Conservation (phyloP, 768 basidiomycete genomes). For the Pleurotus giganteus region DNA sequence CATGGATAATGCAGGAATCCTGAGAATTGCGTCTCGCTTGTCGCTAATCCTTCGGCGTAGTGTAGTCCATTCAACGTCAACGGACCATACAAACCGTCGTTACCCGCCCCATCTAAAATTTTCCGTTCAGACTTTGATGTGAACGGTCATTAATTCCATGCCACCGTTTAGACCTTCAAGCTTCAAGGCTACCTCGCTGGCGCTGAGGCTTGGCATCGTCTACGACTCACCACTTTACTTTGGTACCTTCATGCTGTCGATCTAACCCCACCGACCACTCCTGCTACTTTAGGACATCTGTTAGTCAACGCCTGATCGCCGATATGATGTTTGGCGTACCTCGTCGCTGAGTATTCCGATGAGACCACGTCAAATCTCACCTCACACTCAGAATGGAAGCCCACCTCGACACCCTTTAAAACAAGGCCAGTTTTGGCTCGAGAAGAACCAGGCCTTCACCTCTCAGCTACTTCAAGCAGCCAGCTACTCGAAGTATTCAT, state of each 20-base stretch:
- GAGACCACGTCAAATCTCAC: background rate
- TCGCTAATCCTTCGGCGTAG: too few relatives aligned
- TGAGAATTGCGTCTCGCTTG: background rate
- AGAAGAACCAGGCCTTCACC: conserved; percentile 1
- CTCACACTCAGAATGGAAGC: background rate
- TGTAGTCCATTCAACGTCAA: too few relatives aligned
- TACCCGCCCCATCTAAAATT: too few relatives aligned
- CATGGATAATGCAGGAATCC: background rate
- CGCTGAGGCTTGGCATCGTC: background rate
- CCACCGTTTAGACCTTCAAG: background rate
- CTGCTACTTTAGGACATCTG: background rate
- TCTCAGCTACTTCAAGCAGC: background rate
- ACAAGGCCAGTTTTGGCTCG: background rate
- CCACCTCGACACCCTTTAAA: background rate
- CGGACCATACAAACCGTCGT: too few relatives aligned
- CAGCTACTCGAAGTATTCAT: conserved; percentile 2
- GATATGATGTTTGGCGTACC: background rate
- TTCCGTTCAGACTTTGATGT: background rate
- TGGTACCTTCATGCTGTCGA: background rate
- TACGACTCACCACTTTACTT: background rate
- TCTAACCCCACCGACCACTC: background rate
- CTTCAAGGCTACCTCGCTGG: background rate
- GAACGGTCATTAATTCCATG: background rate
- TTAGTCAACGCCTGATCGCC: background rate
- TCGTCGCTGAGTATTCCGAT: background rate